Evolutionary conservation across 2,329 filamentous ascomycete genomes (phyloP).

Genomic region (Neofusicoccum sp.): DNA sequence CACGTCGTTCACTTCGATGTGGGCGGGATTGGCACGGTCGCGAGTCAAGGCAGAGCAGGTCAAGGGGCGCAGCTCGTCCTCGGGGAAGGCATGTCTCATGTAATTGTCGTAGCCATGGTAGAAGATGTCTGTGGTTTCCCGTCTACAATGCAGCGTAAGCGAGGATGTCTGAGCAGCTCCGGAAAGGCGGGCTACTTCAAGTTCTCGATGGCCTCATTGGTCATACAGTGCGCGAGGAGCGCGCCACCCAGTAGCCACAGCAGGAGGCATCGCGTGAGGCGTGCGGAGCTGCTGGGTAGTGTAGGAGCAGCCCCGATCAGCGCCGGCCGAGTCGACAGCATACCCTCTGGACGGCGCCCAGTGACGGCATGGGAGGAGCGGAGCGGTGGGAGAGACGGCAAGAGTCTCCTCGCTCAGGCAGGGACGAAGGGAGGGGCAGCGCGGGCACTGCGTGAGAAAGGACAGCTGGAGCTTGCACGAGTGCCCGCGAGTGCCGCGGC

Average conservation of each 20-base stretch:
- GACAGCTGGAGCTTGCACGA: constrained; percentile 20
- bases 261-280: constrained; percentile 36
- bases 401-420: constrained; percentile 16
- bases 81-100: constrained; percentile 89
- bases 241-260: constrained; percentile 33
- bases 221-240: constrained; percentile 46
- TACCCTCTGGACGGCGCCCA: constrained; percentile 34
- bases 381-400: constrained; percentile 9
- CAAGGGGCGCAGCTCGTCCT: constrained; percentile 90
- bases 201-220: constrained; percentile 42
- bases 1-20: constrained; percentile 90
- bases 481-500: not conserved
- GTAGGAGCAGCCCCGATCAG: constrained; percentile 31
- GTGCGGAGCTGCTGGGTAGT: constrained; percentile 8
- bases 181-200: constrained; percentile 36
- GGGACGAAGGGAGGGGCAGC: constrained; percentile 8
- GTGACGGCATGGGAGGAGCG: constrained; percentile 37
- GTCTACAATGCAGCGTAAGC: constrained; percentile 31
- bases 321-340: constrained; percentile 39
- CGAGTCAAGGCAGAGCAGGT: constrained; percentile 83
- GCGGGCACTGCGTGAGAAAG: constrained; percentile 11
- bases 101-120: constrained; percentile 97
- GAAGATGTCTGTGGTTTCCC: constrained; percentile 71
- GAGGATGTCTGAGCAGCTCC: not conserved
- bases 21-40: constrained; percentile 75